phyloP scores from a whole-genome alignment of 2,329 filamentous ascomycete species.

The Alternaria atra region DNA sequence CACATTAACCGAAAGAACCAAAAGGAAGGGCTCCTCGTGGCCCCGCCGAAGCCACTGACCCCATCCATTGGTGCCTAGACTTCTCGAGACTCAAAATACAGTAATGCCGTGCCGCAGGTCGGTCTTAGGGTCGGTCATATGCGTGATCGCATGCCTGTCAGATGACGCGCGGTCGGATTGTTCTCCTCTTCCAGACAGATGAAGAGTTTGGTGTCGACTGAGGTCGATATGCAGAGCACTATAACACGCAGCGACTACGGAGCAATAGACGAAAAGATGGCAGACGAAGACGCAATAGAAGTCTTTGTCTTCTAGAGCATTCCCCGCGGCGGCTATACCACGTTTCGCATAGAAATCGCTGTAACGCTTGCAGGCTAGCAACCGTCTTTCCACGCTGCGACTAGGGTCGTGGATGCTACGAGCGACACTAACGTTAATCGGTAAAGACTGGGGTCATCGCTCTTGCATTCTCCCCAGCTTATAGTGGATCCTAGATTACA shows the following conservation, averaged over 20 bases:
- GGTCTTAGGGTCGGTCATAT: conserved; percentile 8
- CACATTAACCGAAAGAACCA: conserved; percentile 17
- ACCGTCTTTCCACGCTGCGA: conserved; percentile 7
- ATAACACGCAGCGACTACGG: conserved; percentile 7
- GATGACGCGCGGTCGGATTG: conserved; percentile 9
- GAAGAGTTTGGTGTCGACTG: conserved; percentile 4
- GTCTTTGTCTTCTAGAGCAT: background rate
- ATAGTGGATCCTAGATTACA: conserved; percentile 25
- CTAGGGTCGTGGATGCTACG: conserved; percentile 10
- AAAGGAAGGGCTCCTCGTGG: conserved; percentile 3
- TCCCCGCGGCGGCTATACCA: background rate
- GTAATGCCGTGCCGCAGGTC: conserved; percentile 3
- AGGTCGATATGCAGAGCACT: background rate
- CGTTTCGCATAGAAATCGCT: conserved; percentile 10
- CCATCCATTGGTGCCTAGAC: conserved; percentile 10
- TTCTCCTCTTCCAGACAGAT: conserved; percentile 8
- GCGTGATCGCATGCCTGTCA: conserved; percentile 16
- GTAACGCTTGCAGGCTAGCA: conserved; percentile 1
- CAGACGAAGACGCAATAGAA: background rate
- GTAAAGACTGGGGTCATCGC: conserved; percentile 14
- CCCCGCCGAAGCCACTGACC: conserved; percentile 15
- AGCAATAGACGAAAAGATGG: background rate
- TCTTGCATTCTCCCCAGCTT: conserved; percentile 10
- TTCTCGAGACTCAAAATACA: conserved; percentile 1
- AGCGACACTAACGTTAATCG: conserved; percentile 17